phyloP scores from a whole-genome alignment of 2,329 filamentous ascomycete genomes.

The Phaeosphaeriaceae sp. region DNA sequence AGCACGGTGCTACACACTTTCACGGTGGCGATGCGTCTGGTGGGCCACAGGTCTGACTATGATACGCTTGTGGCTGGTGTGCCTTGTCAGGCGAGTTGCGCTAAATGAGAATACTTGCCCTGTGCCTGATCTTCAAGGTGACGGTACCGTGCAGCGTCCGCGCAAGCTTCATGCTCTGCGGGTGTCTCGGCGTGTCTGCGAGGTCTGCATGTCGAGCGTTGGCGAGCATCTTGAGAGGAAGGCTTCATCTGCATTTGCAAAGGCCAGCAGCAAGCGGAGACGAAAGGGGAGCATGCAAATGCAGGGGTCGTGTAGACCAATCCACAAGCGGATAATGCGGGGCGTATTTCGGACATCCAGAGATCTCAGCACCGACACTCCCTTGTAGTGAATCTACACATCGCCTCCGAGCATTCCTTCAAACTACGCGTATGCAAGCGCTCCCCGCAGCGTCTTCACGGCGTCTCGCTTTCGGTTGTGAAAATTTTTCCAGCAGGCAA shows the following conservation, averaged over 20 bases:
- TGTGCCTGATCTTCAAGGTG: background rate
- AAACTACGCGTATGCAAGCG: background rate
- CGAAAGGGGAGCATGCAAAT: background rate
- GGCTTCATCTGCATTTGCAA: background rate
- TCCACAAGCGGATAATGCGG: background rate
- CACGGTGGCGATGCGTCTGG: background rate
- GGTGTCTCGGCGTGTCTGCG: background rate
- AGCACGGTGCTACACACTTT: background rate
- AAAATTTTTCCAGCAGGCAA: background rate
- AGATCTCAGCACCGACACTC: background rate
- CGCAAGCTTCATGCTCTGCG: constrained; percentile 1
- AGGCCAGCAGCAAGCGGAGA: background rate
- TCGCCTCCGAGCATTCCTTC: background rate
- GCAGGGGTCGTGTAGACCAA: too few species aligned
- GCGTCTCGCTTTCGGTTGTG: background rate
- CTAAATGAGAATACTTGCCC: background rate
- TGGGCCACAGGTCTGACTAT: background rate
- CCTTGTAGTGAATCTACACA: background rate
- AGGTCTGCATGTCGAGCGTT: too few species aligned
- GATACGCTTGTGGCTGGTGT: background rate
- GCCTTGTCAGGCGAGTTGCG: constrained; percentile 2
- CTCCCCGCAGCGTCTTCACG: background rate
- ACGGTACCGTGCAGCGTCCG: background rate
- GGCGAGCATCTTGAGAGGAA: background rate
- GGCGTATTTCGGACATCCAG: too few species aligned